phyloP scores from a whole-genome alignment of 768 basidiomycete species.

The Boletus insuetus region DNA sequence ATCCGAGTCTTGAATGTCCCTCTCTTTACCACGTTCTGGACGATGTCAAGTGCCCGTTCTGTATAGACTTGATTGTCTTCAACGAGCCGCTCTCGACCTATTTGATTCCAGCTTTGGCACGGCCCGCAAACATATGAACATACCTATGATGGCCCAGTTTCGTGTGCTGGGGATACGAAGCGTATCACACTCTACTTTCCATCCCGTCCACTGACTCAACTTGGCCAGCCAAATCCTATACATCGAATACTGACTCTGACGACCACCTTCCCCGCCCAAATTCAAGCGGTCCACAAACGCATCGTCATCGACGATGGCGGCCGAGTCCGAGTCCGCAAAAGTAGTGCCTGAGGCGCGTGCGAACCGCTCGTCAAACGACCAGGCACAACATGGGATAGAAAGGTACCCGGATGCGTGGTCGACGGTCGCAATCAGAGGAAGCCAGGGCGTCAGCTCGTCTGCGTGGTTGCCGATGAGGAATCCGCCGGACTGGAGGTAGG shows the following conservation, averaged over 20 bases:
- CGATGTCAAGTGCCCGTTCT: constrained; percentile 49
- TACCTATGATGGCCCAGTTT: constrained; percentile 90
- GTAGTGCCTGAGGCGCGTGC: constrained; percentile 43
- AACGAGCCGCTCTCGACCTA: constrained; percentile 29
- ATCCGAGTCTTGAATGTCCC: constrained; percentile 71
- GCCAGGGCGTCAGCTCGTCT: constrained; percentile 95
- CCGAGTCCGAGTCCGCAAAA: constrained; percentile 19
- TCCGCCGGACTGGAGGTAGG: constrained; percentile 41
- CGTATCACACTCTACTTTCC: constrained; percentile 82
- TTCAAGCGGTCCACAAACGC: constrained; percentile 46
- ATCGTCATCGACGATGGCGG: constrained; percentile 16
- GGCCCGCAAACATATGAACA: constrained; percentile 21
- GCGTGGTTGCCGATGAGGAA: constrained; percentile 96
- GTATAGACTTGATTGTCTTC: constrained; percentile 8
- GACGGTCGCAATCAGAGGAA: constrained; percentile 75
- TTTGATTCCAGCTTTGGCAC: not conserved
- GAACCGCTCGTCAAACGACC: constrained; percentile 70
- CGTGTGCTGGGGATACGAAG: constrained; percentile 91
- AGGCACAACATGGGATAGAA: constrained; percentile 90
- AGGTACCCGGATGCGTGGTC: constrained; percentile 63
- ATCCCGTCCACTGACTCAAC: constrained; percentile 72
- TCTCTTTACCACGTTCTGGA: constrained; percentile 53
- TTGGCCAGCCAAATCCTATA: constrained; percentile 88
- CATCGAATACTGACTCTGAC: constrained; percentile 68
- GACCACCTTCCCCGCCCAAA: constrained; percentile 59